Percentiles rank a stretch among this genome's conserved stretches.
Conservation (phyloP, 441 rosid genomes). For the Populus hybrid region DNA sequence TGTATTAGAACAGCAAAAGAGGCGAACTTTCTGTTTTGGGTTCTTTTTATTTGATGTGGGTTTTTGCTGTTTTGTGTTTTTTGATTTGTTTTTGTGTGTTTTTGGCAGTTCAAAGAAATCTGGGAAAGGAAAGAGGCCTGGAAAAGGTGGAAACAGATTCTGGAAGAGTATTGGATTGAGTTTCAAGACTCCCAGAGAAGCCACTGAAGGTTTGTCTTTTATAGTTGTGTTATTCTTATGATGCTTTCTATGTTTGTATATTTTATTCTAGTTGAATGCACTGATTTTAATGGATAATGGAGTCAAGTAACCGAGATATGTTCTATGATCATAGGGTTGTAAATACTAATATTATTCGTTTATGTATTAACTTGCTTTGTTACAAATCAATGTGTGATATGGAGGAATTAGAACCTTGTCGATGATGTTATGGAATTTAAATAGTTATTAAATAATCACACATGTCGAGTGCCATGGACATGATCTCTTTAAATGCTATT, state of each 20-base stretch:
- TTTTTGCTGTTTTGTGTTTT: not conserved
- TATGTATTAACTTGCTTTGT: not conserved
- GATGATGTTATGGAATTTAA: not conserved
- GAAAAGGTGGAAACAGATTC: no score
- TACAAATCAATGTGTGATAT: not conserved
- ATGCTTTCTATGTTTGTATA: not conserved
- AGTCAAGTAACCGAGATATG: not conserved
- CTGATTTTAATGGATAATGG: not conserved
- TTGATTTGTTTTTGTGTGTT: not conserved
- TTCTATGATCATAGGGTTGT: not conserved
- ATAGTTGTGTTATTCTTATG: slow-evolving; percentile 16
- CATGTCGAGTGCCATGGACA: not conserved
- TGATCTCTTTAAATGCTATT: not conserved
- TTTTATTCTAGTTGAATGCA: not conserved
- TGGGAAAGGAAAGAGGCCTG: slow-evolving; percentile 42
- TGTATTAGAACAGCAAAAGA: not conserved
- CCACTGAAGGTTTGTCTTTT: slow-evolving; percentile 50
- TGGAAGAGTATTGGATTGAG: slow-evolving; percentile 69
- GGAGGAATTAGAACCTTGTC: not conserved
- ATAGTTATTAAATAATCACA: not conserved
- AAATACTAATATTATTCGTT: not conserved
- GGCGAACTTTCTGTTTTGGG: not conserved
- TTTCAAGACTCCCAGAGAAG: slow-evolving; percentile 84
- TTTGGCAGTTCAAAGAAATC: slow-evolving; percentile 56
- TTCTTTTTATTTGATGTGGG: not conserved